Conservation (phyloP, 768 basidiomycete species). For the Trametes cubensis region DNA sequence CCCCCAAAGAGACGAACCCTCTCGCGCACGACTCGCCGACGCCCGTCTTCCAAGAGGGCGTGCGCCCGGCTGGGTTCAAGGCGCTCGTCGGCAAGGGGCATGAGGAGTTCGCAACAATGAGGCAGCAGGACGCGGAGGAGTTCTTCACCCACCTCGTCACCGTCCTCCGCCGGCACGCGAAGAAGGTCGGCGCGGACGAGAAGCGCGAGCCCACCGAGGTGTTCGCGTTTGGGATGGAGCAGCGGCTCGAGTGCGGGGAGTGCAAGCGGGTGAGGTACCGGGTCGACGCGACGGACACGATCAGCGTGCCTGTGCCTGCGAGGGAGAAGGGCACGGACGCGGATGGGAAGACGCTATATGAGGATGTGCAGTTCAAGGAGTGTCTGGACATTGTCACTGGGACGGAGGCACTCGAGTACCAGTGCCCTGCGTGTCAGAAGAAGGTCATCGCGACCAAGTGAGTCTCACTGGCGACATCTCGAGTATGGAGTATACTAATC, state of each 20-base stretch:
- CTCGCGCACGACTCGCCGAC: constrained; percentile 42
- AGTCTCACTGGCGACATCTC: constrained; percentile 29
- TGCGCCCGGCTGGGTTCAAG: constrained; percentile 85
- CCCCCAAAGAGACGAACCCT: constrained; percentile 34
- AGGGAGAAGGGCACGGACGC: constrained; percentile 53
- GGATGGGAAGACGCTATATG: constrained; percentile 66
- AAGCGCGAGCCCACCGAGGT: constrained; percentile 67
- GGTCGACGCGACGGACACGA: constrained; percentile 70
- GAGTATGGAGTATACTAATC: neutral
- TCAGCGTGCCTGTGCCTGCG: constrained; percentile 82
- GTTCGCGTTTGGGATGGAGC: constrained; percentile 85
- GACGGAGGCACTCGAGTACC: constrained; percentile 74
- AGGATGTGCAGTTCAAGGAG: constrained; percentile 57
- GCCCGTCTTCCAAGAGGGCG: constrained; percentile 79
- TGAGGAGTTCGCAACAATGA: constrained; percentile 93
- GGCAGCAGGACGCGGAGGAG: constrained; percentile 96
- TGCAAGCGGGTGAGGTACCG: constrained; percentile 86
- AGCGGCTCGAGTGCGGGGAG: constrained; percentile 77
- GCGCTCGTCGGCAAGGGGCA: constrained; percentile 90
- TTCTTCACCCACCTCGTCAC: constrained; percentile 85
- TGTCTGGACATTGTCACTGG: constrained; percentile 65
- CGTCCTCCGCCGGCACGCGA: constrained; percentile 65
- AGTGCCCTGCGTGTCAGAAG: constrained; percentile 73
- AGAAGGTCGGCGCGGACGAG: constrained; percentile 47
- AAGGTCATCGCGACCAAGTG: constrained; percentile 76